These are phyloP conservation scores for Colletotrichum tamarilloi DNA, from an alignment of 2,329 filamentous ascomycete genomes.

Conservation along the genomic window DNA sequence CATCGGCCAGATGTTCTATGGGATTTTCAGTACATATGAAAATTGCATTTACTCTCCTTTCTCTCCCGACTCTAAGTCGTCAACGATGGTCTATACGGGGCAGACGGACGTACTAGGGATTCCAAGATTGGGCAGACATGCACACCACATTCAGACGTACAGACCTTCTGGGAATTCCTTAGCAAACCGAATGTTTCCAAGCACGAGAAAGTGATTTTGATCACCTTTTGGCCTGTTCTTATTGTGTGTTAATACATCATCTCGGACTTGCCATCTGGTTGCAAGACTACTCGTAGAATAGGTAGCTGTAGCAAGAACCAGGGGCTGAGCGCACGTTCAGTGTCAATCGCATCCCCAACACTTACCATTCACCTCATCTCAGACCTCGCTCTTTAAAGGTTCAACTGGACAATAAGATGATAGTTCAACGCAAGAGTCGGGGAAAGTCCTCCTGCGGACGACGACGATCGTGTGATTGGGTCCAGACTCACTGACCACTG, in stretches of 20 bases:
- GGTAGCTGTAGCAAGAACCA: neutral
- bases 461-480: conserved; percentile 10
- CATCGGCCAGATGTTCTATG: neutral
- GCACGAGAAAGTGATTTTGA: neutral
- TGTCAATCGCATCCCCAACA: neutral
- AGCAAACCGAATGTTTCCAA: neutral
- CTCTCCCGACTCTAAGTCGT: neutral
- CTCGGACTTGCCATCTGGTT: neutral
- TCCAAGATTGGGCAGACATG: too few relatives aligned
- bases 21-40: neutral
- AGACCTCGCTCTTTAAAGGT: neutral
- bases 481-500: conserved; percentile 15
- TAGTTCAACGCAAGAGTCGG: neutral
- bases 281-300: neutral
- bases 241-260: neutral
- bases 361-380: neutral
- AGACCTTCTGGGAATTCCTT: neutral
- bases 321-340: neutral
- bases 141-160: neutral
- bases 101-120: neutral
- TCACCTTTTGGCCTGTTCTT: neutral
- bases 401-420: neutral
- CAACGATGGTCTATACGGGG: neutral
- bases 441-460: neutral
- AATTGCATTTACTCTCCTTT: neutral